These are phyloP conservation scores for Annulohypoxylon nitens DNA, from an alignment of 495 filamentous ascomycete species.

Conservation along the genomic window DNA sequence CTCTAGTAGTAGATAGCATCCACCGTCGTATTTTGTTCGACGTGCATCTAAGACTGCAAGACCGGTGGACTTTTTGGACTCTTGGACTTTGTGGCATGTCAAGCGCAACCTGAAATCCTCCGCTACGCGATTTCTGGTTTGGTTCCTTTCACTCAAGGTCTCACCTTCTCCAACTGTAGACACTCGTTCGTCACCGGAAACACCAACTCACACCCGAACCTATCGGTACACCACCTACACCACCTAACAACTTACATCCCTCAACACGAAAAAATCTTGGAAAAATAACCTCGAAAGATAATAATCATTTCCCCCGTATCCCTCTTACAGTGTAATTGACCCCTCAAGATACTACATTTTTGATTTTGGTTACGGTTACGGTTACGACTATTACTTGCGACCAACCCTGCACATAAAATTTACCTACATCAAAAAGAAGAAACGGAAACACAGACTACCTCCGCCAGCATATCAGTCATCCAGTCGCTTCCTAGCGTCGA, in stretches of 20 bases:
- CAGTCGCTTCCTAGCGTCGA: constrained; percentile 1
- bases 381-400: constrained; percentile 43
- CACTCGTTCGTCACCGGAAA: constrained; percentile 50
- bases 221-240: constrained; percentile 22
- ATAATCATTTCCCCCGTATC: constrained; percentile 37
- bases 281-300: constrained; percentile 24
- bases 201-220: constrained; percentile 37
- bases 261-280: background rate
- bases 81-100: constrained; percentile 26
- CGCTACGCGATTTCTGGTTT: constrained; percentile 33
- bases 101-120: constrained; percentile 39
- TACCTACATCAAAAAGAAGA: constrained; percentile 26
- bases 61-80: background rate
- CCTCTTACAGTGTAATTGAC: constrained; percentile 31
- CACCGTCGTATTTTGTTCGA: constrained; percentile 29
- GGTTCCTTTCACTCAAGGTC: constrained; percentile 34
- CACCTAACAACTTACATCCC: background rate
- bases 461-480: constrained; percentile 29
- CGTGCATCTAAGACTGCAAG: constrained; percentile 27
- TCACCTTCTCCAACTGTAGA: constrained; percentile 51
- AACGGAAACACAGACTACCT: constrained; percentile 20
- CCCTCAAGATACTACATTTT: constrained; percentile 30
- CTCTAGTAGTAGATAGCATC: constrained; percentile 26
- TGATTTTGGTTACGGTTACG: constrained; percentile 42
- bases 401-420: constrained; percentile 37